Conservation (phyloP, 352 stramenopile species). For the Phytopythium delawarense region DNA sequence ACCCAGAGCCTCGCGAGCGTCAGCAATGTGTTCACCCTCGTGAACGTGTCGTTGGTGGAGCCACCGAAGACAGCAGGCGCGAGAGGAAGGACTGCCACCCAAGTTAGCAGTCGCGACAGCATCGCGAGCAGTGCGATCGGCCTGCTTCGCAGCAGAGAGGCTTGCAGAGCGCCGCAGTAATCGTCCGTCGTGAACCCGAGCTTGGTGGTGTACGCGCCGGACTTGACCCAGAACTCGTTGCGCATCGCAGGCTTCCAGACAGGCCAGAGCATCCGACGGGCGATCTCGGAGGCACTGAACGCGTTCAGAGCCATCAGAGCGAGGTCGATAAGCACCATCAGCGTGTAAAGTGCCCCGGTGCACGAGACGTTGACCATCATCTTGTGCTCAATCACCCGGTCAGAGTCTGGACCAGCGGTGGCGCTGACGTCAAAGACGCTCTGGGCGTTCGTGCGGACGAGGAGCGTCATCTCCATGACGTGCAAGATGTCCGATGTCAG, state of each 20-base stretch:
- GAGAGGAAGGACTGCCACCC: conserved; percentile 41
- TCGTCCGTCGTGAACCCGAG: conserved; percentile 24
- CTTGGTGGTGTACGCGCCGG: conserved; percentile 23
- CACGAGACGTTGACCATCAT: conserved; percentile 37
- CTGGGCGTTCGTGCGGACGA: conserved; percentile 25
- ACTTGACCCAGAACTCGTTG: conserved; percentile 11
- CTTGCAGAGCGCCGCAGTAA: conserved; percentile 31
- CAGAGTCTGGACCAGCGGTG: not conserved
- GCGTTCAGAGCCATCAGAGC: conserved; percentile 26
- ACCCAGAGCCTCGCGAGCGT: conserved; percentile 33
- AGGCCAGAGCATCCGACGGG: conserved; percentile 22
- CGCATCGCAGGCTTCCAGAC: conserved; percentile 21
- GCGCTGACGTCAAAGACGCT: conserved; percentile 17
- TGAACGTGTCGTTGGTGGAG: conserved; percentile 14
- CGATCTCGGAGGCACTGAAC: conserved; percentile 30
- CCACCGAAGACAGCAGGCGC: conserved; percentile 23
- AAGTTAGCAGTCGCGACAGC: conserved; percentile 39
- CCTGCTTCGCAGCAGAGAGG: conserved; percentile 33
- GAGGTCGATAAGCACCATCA: conserved; percentile 39
- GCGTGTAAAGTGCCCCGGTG: conserved; percentile 39
- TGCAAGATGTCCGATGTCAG: conserved; percentile 20
- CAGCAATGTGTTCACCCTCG: conserved; percentile 22
- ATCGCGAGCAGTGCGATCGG: conserved; percentile 28
- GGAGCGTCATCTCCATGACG: conserved; percentile 31
- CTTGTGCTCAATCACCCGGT: conserved; percentile 21